Evolutionary conservation across 495 filamentous ascomycete species (phyloP).

Genomic region (Hypoxylon fragiforme): DNA sequence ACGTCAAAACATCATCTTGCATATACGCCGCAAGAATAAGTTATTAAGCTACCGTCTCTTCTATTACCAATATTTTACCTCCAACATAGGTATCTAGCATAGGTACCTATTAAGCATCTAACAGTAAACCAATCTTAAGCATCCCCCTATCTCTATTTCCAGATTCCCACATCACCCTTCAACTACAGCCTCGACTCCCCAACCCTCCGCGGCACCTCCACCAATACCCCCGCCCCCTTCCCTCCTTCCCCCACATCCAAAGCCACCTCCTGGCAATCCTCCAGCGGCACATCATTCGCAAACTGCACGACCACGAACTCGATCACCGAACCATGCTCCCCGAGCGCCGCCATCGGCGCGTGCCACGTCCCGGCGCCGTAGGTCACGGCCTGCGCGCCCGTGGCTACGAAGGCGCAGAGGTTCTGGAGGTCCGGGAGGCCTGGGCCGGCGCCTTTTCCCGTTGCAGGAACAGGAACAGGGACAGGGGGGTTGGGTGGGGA

Average conservation of each 20-base stretch:
- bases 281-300: slow-evolving; percentile 77
- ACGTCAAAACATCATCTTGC: no score
- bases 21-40: no score
- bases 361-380: slow-evolving; percentile 95
- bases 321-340: slow-evolving; percentile 61
- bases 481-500: slow-evolving; percentile 41
- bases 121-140: no score
- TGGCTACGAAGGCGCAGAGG: slow-evolving; percentile 77
- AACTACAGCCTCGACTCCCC: slow-evolving; percentile 12
- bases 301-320: slow-evolving; percentile 87
- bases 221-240: slow-evolving; percentile 10
- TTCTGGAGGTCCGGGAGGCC: slow-evolving; percentile 75
- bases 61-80: no score
- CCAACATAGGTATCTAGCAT: no score
- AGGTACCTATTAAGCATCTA: no score
- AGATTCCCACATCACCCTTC: not conserved
- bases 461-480: slow-evolving; percentile 38
- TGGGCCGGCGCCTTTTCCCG: slow-evolving; percentile 43
- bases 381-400: slow-evolving; percentile 81
- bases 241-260: slow-evolving; percentile 42
- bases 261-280: slow-evolving; percentile 88
- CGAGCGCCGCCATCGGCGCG: slow-evolving; percentile 92
- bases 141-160: no score
- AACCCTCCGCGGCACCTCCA: not conserved
- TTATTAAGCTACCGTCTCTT: no score